These are phyloP conservation scores for Solanum peruvianum DNA, from an alignment of 257 asterid species.

Conservation along the genomic window DNA sequence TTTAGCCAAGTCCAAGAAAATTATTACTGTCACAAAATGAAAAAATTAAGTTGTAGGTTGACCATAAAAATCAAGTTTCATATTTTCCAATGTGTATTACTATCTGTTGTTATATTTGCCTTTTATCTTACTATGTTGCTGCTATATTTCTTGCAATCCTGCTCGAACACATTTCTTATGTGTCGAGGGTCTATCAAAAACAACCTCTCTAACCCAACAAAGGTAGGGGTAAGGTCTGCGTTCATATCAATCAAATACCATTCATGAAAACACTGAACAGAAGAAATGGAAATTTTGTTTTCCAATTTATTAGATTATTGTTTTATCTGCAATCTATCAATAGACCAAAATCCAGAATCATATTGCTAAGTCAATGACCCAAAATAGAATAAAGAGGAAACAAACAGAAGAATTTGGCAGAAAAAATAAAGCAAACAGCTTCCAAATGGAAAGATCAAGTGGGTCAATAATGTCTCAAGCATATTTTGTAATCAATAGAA, in stretches of 20 bases:
- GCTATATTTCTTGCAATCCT: not conserved
- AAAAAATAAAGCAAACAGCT: not conserved
- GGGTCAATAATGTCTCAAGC: not conserved
- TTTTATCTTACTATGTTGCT: not conserved
- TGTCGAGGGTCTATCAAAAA: not conserved
- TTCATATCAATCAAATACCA: not conserved
- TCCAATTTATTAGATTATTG: not conserved
- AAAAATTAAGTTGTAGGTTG: not conserved
- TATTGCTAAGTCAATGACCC: not conserved
- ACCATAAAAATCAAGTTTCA: not conserved
- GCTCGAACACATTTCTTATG: not conserved
- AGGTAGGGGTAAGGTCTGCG: not conserved
- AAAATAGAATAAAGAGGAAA: not conserved
- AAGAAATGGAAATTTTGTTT: not conserved
- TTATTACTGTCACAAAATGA: not conserved
- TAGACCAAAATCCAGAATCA: not conserved
- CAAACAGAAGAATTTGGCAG: not conserved
- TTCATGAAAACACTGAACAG: not conserved
- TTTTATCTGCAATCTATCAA: not conserved
- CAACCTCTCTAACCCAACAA: not conserved
- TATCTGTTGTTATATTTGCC: not conserved
- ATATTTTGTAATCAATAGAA: not conserved
- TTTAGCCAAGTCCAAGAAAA: not conserved
- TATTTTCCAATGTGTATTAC: not conserved
- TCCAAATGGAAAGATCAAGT: not conserved